These are phyloP conservation scores for Aaosphaeria arxii DNA, from an alignment of 2,329 filamentous ascomycete genomes.

Conservation along the genomic window DNA sequence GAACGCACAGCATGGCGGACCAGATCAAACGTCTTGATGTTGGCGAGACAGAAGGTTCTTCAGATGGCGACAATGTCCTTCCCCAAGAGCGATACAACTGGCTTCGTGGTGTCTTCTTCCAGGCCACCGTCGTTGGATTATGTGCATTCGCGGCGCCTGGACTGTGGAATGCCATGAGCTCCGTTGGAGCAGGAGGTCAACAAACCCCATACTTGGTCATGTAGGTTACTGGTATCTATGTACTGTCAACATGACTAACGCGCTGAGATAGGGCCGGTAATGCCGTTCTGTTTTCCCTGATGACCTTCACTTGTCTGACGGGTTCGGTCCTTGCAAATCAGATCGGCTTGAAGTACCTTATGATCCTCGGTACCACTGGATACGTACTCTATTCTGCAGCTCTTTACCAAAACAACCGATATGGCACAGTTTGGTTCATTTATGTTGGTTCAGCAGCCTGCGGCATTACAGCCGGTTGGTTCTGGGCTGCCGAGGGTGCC, in stretches of 20 bases:
- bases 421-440: constrained; percentile 21
- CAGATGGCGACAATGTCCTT: not conserved
- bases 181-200: constrained; percentile 25
- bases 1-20: not conserved
- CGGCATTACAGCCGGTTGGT: constrained; percentile 15
- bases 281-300: constrained; percentile 33
- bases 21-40: not conserved
- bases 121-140: constrained; percentile 18
- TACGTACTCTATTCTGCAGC: constrained; percentile 38
- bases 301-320: constrained; percentile 34
- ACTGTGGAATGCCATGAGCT: constrained; percentile 31
- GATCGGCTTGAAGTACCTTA: constrained; percentile 19
- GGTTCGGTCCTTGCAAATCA: constrained; percentile 10
- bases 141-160: constrained; percentile 26
- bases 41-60: not conserved
- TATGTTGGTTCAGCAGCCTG: constrained; percentile 23
- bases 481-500: constrained; percentile 24
- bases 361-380: constrained; percentile 34
- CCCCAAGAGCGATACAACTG: constrained; percentile 9
- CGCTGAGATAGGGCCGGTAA: constrained; percentile 25
- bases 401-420: constrained; percentile 36
- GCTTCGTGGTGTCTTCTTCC: constrained; percentile 26
- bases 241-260: not conserved
- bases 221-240: constrained; percentile 6
- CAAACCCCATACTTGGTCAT: constrained; percentile 29